Evolutionary conservation across 1,139 yeast species (phyloP).

Genomic region (Pichia inconspicua): DNA sequence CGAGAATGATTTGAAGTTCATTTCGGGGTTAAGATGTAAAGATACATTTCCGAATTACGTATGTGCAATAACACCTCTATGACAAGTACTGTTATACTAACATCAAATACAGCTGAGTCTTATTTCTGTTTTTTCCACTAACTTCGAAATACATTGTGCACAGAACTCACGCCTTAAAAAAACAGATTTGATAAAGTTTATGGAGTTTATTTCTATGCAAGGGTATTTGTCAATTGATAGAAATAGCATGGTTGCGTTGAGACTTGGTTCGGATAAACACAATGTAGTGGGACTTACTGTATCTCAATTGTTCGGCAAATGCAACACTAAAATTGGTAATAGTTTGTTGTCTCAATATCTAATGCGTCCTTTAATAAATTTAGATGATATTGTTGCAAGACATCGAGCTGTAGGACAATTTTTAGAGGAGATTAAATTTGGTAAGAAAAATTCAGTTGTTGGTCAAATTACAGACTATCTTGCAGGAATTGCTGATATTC

Average conservation of each 20-base stretch:
- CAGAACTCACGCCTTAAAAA: background rate
- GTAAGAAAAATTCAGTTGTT: constrained; percentile 14
- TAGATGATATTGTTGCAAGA: constrained; percentile 25
- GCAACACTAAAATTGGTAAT: constrained; percentile 29
- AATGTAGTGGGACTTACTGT: constrained; percentile 18
- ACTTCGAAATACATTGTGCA: constrained; percentile 7
- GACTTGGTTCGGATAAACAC: constrained; percentile 25
- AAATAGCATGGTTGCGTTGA: constrained; percentile 29
- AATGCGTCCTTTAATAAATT: constrained; percentile 29
- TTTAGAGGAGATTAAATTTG: constrained; percentile 20
- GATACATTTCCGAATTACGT: background rate
- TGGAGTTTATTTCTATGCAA: constrained; percentile 10
- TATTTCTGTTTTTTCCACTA: background rate
- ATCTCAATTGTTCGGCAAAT: constrained; percentile 24
- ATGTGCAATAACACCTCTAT: background rate
- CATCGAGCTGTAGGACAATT: constrained; percentile 25
- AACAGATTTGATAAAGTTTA: constrained; percentile 5
- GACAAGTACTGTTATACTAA: constrained; percentile 2
- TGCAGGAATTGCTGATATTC: constrained; percentile 27
- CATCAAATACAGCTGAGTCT: constrained; percentile 1
- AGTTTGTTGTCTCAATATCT: constrained; percentile 30
- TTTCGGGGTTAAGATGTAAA: background rate
- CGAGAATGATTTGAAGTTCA: background rate
- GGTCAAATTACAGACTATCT: constrained; percentile 13
- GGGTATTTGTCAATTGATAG: constrained; percentile 29